phyloP scores from a whole-genome alignment of 331 rosid species.

The Ulmus americana region DNA sequence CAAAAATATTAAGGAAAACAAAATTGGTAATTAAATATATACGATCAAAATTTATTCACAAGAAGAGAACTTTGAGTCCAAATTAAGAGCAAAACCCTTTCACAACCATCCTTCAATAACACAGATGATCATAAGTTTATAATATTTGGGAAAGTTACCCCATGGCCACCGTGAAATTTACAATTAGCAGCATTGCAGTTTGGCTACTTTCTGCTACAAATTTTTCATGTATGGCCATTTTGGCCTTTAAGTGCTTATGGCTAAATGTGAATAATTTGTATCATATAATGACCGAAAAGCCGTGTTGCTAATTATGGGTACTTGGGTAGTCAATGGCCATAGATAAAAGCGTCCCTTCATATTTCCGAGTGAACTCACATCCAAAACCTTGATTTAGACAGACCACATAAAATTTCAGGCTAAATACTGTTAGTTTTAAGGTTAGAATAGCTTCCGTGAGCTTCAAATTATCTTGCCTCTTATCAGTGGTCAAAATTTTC shows the following conservation, averaged over 20 bases:
- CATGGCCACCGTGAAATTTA: too few species aligned
- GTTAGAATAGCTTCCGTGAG: background rate
- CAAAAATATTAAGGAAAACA: background rate
- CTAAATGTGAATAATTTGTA: too few species aligned
- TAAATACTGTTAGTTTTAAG: background rate
- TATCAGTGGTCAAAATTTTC: constrained; percentile 3
- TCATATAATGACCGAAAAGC: too few species aligned
- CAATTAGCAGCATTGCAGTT: too few species aligned
- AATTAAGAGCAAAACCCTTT: background rate
- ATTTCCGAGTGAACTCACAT: background rate
- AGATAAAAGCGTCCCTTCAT: too few species aligned
- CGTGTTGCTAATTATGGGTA: too few species aligned
- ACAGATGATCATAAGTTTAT: background rate
- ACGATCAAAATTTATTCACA: background rate
- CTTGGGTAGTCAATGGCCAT: too few species aligned
- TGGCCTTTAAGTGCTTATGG: too few species aligned
- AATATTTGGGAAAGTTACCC: too few species aligned
- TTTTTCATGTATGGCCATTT: too few species aligned
- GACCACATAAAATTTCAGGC: background rate
- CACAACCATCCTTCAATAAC: background rate
- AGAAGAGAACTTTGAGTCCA: background rate
- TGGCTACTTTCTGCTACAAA: too few species aligned
- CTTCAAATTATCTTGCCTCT: background rate
- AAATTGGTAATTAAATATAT: background rate
- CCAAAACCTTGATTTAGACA: background rate